A percentile compares a stretch with the other conserved stretches of the same genome.
Evolutionary conservation across 495 filamentous ascomycete species (phyloP).

Genomic region (Aeminium ludgeri): DNA sequence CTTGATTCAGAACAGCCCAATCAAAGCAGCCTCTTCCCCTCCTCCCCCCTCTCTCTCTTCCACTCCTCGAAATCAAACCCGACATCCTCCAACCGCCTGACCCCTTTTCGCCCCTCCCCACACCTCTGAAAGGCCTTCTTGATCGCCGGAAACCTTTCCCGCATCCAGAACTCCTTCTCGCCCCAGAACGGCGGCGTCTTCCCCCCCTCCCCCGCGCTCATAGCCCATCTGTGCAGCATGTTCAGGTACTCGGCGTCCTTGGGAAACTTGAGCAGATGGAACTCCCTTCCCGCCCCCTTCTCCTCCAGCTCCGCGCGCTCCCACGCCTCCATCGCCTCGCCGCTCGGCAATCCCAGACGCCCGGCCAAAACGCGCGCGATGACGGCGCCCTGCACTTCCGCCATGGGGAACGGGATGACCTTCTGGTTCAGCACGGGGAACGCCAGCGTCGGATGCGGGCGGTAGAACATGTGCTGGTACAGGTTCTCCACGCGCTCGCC

Average conservation of each 20-base stretch:
- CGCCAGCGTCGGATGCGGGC: slow-evolving; percentile 56
- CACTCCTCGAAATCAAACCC: slow-evolving; percentile 41
- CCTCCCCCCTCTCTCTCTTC: slow-evolving; percentile 10
- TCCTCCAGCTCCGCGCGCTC: slow-evolving; percentile 29
- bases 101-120: slow-evolving; percentile 28
- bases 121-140: slow-evolving; percentile 35
- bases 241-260: slow-evolving; percentile 70
- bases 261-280: slow-evolving; percentile 54
- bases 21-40: neutral
- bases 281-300: slow-evolving; percentile 34
- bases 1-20: neutral
- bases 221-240: slow-evolving; percentile 43
- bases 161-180: slow-evolving; percentile 45
- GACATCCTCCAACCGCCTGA: slow-evolving; percentile 38
- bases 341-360: slow-evolving; percentile 43
- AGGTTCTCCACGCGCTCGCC: slow-evolving; percentile 51
- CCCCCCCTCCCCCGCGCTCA: slow-evolving; percentile 28
- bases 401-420: slow-evolving; percentile 66
- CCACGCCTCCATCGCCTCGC: slow-evolving; percentile 49
- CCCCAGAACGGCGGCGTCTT: slow-evolving; percentile 55
- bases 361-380: slow-evolving; percentile 62
- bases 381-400: slow-evolving; percentile 62
- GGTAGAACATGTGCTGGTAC: slow-evolving; percentile 67
- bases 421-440: slow-evolving; percentile 62
- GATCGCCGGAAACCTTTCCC: slow-evolving; percentile 37